A percentile compares a stretch with the other conserved stretches of the same genome.
phyloP scores from a whole-genome alignment of 352 stramenopile species.

The Blastocystis sp. region DNA sequence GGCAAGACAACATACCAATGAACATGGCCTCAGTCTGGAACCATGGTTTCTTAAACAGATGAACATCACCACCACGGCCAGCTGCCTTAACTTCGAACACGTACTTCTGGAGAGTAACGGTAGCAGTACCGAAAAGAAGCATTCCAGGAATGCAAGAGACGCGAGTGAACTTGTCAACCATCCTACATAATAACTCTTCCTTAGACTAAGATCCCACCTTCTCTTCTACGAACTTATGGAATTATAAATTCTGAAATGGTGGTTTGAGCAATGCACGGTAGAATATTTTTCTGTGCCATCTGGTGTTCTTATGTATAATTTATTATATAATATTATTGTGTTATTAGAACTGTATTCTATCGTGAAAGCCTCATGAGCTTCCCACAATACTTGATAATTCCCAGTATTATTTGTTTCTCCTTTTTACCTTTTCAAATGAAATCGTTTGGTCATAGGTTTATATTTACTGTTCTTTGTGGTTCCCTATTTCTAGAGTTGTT shows the following conservation, averaged over 20 bases:
- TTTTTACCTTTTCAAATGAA: too few relatives aligned
- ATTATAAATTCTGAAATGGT: constrained; percentile 19
- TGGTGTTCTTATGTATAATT: background rate
- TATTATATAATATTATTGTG: constrained; percentile 5
- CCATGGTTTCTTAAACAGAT: constrained; percentile 63
- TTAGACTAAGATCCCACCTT: background rate
- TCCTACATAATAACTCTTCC: constrained; percentile 2
- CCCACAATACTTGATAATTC: too few relatives aligned
- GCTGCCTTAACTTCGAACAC: constrained; percentile 30
- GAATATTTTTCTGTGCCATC: background rate
- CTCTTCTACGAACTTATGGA: background rate
- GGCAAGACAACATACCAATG: constrained; percentile 65
- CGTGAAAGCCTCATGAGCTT: background rate
- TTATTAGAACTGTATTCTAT: background rate
- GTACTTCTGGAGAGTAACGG: constrained; percentile 60
- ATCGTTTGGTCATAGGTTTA: too few relatives aligned
- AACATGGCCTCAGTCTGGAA: constrained; percentile 66
- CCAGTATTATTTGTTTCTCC: too few relatives aligned
- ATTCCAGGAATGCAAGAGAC: constrained; percentile 63
- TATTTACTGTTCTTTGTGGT: too few relatives aligned
- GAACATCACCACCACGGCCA: background rate
- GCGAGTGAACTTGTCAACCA: constrained; percentile 57
- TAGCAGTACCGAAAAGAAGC: constrained; percentile 60
- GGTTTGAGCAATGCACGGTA: background rate
- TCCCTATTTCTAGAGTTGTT: too few relatives aligned